These are phyloP conservation scores for Pythium vanterpoolii DNA, from an alignment of 352 stramenopile genomes.

Conservation along the genomic window DNA sequence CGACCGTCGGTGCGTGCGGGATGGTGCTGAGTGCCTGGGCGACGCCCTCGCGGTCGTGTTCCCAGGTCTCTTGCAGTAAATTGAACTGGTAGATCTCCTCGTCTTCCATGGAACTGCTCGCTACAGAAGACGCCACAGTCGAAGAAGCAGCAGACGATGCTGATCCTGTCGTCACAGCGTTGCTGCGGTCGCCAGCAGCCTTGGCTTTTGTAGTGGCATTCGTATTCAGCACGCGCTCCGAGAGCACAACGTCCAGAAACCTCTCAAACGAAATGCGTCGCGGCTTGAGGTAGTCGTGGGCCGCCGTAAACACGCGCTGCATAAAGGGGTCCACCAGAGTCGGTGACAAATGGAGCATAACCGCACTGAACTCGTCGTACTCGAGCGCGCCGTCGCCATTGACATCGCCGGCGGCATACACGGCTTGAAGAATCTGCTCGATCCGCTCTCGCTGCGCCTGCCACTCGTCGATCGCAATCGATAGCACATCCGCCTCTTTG, in stretches of 20 bases:
- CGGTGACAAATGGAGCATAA: constrained; percentile 54
- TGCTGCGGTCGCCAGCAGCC: background rate
- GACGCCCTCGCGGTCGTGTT: constrained; percentile 51
- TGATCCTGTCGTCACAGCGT: background rate
- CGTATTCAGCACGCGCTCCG: constrained; percentile 48
- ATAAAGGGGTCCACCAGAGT: constrained; percentile 49
- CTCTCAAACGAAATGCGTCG: constrained; percentile 55
- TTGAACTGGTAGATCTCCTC: constrained; percentile 77
- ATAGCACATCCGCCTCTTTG: constrained; percentile 54
- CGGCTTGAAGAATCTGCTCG: constrained; percentile 68
- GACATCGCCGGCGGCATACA: constrained; percentile 64
- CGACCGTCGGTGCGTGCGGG: constrained; percentile 51
- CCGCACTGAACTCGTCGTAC: constrained; percentile 71
- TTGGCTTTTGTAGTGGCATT: constrained; percentile 6
- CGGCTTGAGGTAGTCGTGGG: constrained; percentile 57
- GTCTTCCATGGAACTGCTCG: constrained; percentile 30
- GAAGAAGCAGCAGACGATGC: background rate
- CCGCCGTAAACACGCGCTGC: constrained; percentile 55
- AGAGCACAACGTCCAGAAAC: constrained; percentile 57
- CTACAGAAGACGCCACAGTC: background rate
- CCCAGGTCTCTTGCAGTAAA: constrained; percentile 65
- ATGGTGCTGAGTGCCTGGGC: constrained; percentile 45
- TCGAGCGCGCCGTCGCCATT: constrained; percentile 68
- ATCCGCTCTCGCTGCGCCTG: constrained; percentile 39
- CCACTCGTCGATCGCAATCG: constrained; percentile 64